phyloP scores from a whole-genome alignment of 139 green algal species.

The Volvox africanus region DNA sequence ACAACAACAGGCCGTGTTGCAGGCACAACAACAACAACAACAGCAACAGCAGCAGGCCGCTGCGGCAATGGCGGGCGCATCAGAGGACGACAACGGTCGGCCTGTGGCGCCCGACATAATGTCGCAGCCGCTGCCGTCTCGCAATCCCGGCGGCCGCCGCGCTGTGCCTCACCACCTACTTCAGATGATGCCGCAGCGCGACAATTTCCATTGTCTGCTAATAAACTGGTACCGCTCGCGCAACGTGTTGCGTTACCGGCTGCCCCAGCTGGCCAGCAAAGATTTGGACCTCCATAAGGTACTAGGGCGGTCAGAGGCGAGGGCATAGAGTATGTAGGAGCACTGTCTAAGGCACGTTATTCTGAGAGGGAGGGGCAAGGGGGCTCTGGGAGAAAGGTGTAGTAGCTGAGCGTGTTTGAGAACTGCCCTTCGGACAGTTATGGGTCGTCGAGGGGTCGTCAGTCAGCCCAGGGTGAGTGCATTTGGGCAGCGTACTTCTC shows the following conservation, averaged over 20 bases:
- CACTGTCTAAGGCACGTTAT: too few relatives aligned
- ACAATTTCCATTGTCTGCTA: slow-evolving; percentile 66
- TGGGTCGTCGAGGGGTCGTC: too few relatives aligned
- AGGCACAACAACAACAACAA: slow-evolving; percentile 22
- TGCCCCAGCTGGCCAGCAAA: slow-evolving; percentile 73
- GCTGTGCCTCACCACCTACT: slow-evolving; percentile 46
- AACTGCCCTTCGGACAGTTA: too few relatives aligned
- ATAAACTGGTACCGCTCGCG: slow-evolving; percentile 72
- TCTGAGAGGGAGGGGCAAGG: too few relatives aligned
- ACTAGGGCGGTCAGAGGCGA: background rate
- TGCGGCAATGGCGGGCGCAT: background rate
- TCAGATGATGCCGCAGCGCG: slow-evolving; percentile 34
- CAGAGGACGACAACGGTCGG: slow-evolving; percentile 21
- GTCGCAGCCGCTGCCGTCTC: background rate
- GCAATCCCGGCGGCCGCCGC: slow-evolving; percentile 1
- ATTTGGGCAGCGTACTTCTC: too few relatives aligned
- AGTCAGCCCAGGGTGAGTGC: too few relatives aligned
- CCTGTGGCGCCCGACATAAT: slow-evolving; percentile 3
- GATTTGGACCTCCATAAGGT: slow-evolving; percentile 83
- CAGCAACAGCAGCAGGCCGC: slow-evolving; percentile 31
- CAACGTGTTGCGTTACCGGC: slow-evolving; percentile 72
- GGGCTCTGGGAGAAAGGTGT: too few relatives aligned
- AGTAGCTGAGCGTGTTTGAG: too few relatives aligned
- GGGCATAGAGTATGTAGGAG: too few relatives aligned
- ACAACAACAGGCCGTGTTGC: slow-evolving; percentile 13